phyloP scores from a whole-genome alignment of 768 basidiomycete species.

The Lentinula detonsa region DNA sequence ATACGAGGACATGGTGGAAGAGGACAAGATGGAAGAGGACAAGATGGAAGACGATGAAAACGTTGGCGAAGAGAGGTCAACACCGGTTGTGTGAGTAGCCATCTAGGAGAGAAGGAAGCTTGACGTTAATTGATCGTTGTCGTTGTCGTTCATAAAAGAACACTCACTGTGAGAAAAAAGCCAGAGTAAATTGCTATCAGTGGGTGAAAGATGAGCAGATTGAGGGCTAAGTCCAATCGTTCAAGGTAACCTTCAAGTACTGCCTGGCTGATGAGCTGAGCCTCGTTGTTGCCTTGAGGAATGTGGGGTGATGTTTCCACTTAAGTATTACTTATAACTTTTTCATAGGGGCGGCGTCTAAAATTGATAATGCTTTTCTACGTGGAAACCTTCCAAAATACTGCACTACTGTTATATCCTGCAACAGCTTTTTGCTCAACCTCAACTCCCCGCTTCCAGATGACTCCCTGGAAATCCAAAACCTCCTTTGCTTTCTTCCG shows the following conservation, averaged over 20 bases:
- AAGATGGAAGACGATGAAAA: slow-evolving; percentile 19
- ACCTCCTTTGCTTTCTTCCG: slow-evolving; percentile 45
- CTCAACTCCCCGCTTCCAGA: slow-evolving; percentile 52
- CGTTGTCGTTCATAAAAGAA: background rate
- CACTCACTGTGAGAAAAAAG: slow-evolving; percentile 17
- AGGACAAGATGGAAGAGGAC: slow-evolving; percentile 16
- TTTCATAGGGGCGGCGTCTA: background rate
- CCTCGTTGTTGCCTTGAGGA: slow-evolving; percentile 3
- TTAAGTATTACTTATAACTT: background rate
- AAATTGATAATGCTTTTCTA: background rate
- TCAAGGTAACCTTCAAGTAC: slow-evolving; percentile 15
- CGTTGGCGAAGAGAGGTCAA: slow-evolving; percentile 12
- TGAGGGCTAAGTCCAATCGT: slow-evolving; percentile 20
- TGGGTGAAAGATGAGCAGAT: slow-evolving; percentile 10
- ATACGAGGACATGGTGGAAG: slow-evolving; percentile 18
- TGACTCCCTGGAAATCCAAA: slow-evolving; percentile 50
- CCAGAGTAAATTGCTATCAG: background rate
- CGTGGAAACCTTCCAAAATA: slow-evolving; percentile 61
- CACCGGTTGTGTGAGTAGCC: slow-evolving; percentile 1
- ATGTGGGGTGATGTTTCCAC: background rate
- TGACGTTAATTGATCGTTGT: background rate
- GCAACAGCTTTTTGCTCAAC: slow-evolving; percentile 62
- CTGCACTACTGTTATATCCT: slow-evolving; percentile 56
- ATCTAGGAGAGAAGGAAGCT: background rate
- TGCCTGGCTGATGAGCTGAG: background rate